These are phyloP conservation scores for Aquilaria yunnanensis DNA, from an alignment of 345 rosid species.

Conservation along the genomic window DNA sequence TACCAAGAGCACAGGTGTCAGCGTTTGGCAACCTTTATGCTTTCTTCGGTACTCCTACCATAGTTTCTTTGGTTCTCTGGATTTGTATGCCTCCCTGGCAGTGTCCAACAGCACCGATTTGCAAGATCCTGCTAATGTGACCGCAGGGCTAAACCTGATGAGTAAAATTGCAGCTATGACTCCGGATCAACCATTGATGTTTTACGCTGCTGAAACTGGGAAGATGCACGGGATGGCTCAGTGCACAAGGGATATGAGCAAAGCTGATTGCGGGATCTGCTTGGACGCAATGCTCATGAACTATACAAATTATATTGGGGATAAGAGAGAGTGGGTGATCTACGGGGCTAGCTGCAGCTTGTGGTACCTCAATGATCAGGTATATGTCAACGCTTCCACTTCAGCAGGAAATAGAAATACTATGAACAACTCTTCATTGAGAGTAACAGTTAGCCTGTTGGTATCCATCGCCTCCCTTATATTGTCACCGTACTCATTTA, in stretches of 20 bases:
- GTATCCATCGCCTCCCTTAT: too few species aligned
- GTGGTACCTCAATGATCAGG: conserved; percentile 35
- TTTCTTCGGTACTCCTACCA: conserved; percentile 25
- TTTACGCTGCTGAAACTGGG: conserved; percentile 21
- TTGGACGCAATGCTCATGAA: conserved; percentile 20
- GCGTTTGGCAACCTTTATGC: conserved; percentile 35
- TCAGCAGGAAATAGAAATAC: conserved; percentile 14
- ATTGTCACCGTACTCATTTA: too few species aligned
- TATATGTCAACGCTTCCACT: conserved; percentile 28
- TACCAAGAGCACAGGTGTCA: conserved; percentile 17
- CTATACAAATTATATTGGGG: conserved; percentile 26
- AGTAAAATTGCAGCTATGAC: conserved; percentile 21
- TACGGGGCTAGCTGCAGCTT: conserved; percentile 42
- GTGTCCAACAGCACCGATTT: conserved; percentile 21
- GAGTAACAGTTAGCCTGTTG: too few species aligned
- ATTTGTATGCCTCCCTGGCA: conserved; percentile 21
- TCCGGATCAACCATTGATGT: conserved; percentile 24
- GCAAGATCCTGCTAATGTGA: conserved; percentile 26
- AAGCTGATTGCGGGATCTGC: conserved; percentile 27
- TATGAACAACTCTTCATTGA: too few species aligned
- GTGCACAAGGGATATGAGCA: conserved; percentile 30
- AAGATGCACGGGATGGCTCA: conserved; percentile 45
- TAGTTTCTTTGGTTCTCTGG: conserved; percentile 27
- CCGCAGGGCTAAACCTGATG: conserved; percentile 25
- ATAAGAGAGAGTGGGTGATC: conserved; percentile 40